Conservation (phyloP, 202 grass and related monocot species). For the Setaria italica region DNA sequence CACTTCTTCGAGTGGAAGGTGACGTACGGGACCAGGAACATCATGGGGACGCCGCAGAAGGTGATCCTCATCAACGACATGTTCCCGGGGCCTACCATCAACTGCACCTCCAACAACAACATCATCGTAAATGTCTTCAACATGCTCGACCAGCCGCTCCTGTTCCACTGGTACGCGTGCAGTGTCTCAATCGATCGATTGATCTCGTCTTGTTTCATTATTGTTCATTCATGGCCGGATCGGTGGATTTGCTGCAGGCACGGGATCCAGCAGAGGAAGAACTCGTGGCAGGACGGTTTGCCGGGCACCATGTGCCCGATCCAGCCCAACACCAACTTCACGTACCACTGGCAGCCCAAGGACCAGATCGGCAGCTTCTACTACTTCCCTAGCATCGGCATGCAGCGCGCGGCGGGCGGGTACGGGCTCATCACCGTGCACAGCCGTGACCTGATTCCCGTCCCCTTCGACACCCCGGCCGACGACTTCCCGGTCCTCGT, state of each 20-base stretch:
- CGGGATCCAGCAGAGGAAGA: conserved; percentile 91
- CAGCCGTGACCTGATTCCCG: conserved; percentile 85
- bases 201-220: neutral
- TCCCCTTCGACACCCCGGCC: conserved; percentile 68
- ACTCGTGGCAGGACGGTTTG: conserved; percentile 88
- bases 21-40: conserved; percentile 68
- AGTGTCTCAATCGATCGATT: neutral
- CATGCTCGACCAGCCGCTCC: conserved; percentile 80
- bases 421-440: conserved; percentile 76
- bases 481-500: conserved; percentile 64
- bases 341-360: conserved; percentile 87
- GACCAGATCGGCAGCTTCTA: conserved; percentile 96
- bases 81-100: conserved; percentile 84
- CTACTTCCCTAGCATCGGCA: conserved; percentile 82
- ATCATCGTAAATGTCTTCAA: conserved; percentile 90
- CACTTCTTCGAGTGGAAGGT: conserved; percentile 86
- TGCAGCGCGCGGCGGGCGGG: conserved; percentile 77
- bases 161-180: conserved; percentile 66
- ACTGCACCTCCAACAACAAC: conserved; percentile 95
- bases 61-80: conserved; percentile 74
- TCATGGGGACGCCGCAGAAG: conserved; percentile 64
- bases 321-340: conserved; percentile 73
- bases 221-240: neutral
- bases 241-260: conserved; percentile 52
- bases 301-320: conserved; percentile 80